These are phyloP conservation scores for Boeremia lycopersici DNA, from an alignment of 2,329 filamentous ascomycete genomes.

Conservation along the genomic window DNA sequence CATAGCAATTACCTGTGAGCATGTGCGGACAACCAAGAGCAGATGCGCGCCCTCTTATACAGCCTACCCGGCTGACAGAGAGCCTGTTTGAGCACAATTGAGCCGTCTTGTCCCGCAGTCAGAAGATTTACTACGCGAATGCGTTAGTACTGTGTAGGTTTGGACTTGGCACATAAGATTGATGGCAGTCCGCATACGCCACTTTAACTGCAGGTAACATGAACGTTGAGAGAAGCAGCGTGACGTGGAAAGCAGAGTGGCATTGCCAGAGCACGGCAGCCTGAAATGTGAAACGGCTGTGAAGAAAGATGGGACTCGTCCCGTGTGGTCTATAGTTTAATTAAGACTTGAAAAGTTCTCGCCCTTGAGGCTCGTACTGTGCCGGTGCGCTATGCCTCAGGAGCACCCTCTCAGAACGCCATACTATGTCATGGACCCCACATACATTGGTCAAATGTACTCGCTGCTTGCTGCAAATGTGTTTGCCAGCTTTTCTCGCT, in stretches of 20 bases:
- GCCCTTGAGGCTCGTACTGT: not conserved
- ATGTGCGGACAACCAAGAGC: not conserved
- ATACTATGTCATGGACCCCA: not conserved
- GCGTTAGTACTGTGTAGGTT: too few relatives aligned
- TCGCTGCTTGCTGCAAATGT: not conserved
- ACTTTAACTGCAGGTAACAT: too few relatives aligned
- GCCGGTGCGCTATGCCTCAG: not conserved
- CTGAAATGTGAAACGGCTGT: too few relatives aligned
- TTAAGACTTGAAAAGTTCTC: not conserved
- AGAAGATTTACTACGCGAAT: not conserved
- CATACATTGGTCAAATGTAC: not conserved
- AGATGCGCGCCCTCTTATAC: not conserved
- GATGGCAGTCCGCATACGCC: too few relatives aligned
- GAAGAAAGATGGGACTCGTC: not conserved
- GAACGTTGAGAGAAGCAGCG: too few relatives aligned
- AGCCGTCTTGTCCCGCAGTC: not conserved
- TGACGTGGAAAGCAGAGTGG: too few relatives aligned
- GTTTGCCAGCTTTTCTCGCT: not conserved
- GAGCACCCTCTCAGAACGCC: constrained; percentile 1
- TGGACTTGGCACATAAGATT: too few relatives aligned
- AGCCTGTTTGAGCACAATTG: constrained; percentile 11
- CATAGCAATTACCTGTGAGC: not conserved
- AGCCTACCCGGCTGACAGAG: not conserved
- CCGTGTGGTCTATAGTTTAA: not conserved
- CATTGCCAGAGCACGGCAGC: too few relatives aligned